A percentile compares a stretch with the other conserved stretches of the same genome.
These are phyloP conservation scores for Aspergillus hiratsukae DNA, from an alignment of 2,329 filamentous ascomycete genomes.

Conservation along the genomic window DNA sequence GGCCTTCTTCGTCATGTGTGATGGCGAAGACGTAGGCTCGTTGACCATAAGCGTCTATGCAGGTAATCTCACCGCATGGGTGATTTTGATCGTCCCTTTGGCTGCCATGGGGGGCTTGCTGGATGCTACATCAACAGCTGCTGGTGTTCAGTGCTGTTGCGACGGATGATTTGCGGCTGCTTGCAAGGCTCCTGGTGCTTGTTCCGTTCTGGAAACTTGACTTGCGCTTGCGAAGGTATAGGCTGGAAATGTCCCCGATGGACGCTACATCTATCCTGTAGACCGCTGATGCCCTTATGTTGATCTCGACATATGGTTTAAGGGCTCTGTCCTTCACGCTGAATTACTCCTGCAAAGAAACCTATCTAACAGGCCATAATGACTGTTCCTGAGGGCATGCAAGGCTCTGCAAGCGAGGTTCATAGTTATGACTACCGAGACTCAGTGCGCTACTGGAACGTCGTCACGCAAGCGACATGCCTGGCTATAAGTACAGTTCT, in stretches of 20 bases:
- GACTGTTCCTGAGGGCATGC: not conserved
- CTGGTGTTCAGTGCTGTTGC: not conserved
- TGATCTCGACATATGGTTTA: not conserved
- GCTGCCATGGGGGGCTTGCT: not conserved
- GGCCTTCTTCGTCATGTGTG: not conserved
- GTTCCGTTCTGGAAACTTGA: not conserved
- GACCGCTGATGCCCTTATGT: not conserved
- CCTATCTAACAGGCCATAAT: not conserved
- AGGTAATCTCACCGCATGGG: not conserved
- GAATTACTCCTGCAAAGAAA: not conserved
- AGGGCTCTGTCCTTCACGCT: not conserved
- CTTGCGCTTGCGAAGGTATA: not conserved
- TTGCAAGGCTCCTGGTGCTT: not conserved
- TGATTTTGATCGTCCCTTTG: not conserved
- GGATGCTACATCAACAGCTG: not conserved
- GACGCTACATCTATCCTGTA: not conserved
- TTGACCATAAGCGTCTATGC: not conserved
- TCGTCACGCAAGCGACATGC: constrained; percentile 17
- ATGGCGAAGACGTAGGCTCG: not conserved
- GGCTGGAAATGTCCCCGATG: not conserved
- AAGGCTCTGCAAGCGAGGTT: not conserved
- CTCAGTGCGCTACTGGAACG: constrained; percentile 11
- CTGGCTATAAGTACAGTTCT: constrained; percentile 15
- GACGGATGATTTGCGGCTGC: not conserved
- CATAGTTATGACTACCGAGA: constrained; percentile 8